phyloP scores from a whole-genome alignment of 176 grass and related monocot genomes.

The Carex littledalei region DNA sequence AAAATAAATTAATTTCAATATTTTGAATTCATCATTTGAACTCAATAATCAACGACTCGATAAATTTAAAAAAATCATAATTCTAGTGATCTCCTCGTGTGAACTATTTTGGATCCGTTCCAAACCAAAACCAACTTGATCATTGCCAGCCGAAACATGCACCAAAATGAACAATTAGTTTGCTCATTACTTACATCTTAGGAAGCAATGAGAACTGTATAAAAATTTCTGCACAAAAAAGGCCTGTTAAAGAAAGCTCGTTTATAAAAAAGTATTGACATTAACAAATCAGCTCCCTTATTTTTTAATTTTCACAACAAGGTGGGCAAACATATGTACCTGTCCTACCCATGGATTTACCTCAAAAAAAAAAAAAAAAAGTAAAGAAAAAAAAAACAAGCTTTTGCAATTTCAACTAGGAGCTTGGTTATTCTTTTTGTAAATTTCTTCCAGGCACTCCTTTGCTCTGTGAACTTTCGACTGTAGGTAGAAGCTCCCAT shows the following conservation, averaged over 20 bases:
- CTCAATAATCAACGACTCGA: too few relatives aligned
- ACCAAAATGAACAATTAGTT: neutral
- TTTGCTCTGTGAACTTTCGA: slow-evolving; percentile 93
- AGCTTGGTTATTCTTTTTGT: slow-evolving; percentile 49
- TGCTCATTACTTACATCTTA: too few relatives aligned
- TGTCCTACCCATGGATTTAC: neutral
- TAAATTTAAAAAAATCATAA: too few relatives aligned
- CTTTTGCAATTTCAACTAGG: neutral
- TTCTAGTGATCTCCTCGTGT: neutral
- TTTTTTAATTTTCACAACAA: neutral
- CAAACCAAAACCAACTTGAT: neutral
- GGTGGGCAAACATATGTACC: slow-evolving; percentile 4
- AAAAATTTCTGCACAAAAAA: neutral
- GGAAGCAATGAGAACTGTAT: neutral
- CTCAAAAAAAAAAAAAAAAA: neutral
- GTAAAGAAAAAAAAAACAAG: neutral
- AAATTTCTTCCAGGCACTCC: slow-evolving; percentile 72
- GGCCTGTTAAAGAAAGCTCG: neutral
- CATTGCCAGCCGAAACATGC: neutral
- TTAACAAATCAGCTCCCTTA: neutral
- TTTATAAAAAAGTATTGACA: neutral
- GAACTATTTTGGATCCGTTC: neutral
- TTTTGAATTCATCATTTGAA: too few relatives aligned
- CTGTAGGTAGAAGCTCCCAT: slow-evolving; percentile 85
- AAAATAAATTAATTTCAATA: too few relatives aligned